Percentiles rank a stretch among this genome's conserved stretches.
phyloP scores from a whole-genome alignment of 805 yeast genomes.

The Maudiozyma barnettii region DNA sequence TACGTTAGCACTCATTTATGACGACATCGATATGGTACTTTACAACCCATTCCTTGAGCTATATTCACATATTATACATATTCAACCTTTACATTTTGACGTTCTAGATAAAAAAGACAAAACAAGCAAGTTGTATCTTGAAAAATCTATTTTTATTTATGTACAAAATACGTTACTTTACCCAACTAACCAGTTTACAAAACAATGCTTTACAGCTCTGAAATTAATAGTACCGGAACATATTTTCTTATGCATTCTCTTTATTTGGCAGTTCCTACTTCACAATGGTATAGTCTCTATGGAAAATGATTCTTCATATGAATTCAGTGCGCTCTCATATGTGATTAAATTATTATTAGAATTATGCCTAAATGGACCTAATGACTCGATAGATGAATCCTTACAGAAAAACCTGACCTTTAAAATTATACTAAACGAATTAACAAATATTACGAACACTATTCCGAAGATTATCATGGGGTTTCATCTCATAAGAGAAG shows the following conservation, averaged over 20 bases:
- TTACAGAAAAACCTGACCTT: slow-evolving; percentile 4
- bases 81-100: background rate
- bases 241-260: slow-evolving; percentile 11
- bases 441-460: background rate
- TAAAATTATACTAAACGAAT: slow-evolving; percentile 9
- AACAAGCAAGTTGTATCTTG: background rate
- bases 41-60: slow-evolving; percentile 24
- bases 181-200: slow-evolving; percentile 8
- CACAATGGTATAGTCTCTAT: background rate
- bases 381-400: too few species aligned
- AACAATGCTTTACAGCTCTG: slow-evolving; percentile 15
- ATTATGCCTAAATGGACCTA: background rate
- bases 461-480: slow-evolving; percentile 56
- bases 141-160: background rate
- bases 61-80: slow-evolving; percentile 12
- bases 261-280: slow-evolving; percentile 19
- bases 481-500: slow-evolving; percentile 73
- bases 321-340: slow-evolving; percentile 3
- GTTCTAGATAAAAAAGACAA: background rate
- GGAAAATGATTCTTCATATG: background rate
- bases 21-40: slow-evolving; percentile 26
- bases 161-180: background rate
- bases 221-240: slow-evolving; percentile 12
- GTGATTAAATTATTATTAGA: slow-evolving; percentile 1
- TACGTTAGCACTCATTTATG: slow-evolving; percentile 20